Conservation (phyloP, 1,284 basidiomycete genomes). For the Apiotrichum akiyoshidainum region DNA sequence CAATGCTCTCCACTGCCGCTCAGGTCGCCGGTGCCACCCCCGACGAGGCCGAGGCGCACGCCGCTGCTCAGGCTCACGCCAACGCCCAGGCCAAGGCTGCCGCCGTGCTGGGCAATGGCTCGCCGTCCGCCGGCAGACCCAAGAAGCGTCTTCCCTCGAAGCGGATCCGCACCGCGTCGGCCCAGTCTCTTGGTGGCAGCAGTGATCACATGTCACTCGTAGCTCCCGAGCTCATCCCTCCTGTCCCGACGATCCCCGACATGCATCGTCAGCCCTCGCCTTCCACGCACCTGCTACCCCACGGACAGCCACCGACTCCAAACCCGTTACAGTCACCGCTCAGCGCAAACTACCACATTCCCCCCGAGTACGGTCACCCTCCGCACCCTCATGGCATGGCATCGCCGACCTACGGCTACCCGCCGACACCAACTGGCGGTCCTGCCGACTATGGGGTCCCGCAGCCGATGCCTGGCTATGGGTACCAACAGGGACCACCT, state of each 20-base stretch:
- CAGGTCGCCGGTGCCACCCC: constrained; percentile 24
- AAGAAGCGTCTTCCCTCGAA: constrained; percentile 33
- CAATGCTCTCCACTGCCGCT: constrained; percentile 42
- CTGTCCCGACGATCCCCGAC: constrained; percentile 41
- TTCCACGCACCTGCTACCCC: constrained; percentile 17
- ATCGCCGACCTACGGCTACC: constrained; percentile 20
- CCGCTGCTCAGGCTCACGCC: constrained; percentile 19
- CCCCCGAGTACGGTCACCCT: constrained; percentile 32
- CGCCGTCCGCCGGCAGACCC: constrained; percentile 18
- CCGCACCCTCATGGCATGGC: constrained; percentile 18
- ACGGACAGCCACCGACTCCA: constrained; percentile 13
- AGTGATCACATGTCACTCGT: constrained; percentile 4
- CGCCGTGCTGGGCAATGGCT: constrained; percentile 34
- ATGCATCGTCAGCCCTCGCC: constrained; percentile 36
- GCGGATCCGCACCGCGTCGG: constrained; percentile 30
- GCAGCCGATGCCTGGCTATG: constrained; percentile 11
- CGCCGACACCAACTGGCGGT: constrained; percentile 18
- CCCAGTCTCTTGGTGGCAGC: constrained; percentile 5
- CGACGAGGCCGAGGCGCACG: constrained; percentile 18
- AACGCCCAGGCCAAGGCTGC: constrained; percentile 28
- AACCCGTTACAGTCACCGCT: constrained; percentile 33
- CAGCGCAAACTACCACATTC: constrained; percentile 36
- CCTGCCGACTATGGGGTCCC: constrained; percentile 10
- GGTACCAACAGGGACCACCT: constrained; percentile 26
- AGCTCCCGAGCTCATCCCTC: constrained; percentile 33